Conservation (phyloP, 2,329 filamentous ascomycete genomes). For the Alternaria dauci region DNA sequence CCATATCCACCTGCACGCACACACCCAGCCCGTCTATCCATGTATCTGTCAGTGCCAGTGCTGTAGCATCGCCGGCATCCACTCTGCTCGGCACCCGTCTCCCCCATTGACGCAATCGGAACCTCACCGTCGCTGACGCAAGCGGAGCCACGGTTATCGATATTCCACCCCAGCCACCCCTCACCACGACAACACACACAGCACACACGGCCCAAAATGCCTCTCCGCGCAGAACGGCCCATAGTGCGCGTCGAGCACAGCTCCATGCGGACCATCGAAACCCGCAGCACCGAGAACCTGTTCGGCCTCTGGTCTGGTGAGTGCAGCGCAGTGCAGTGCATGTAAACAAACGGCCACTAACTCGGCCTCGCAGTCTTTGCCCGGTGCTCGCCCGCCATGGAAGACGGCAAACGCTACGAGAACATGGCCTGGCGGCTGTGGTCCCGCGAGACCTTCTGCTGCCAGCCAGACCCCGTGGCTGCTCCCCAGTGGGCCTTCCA, state of each 20-base stretch:
- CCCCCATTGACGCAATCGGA: constrained; percentile 33
- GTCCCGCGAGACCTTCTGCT: constrained; percentile 93
- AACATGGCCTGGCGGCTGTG: constrained; percentile 95
- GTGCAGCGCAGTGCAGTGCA: constrained; percentile 48
- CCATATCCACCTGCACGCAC: neutral
- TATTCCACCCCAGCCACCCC: constrained; percentile 4
- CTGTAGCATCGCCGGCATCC: constrained; percentile 34
- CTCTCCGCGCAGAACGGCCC: constrained; percentile 80
- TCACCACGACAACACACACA: neutral
- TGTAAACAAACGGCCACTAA: constrained; percentile 28
- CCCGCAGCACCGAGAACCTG: constrained; percentile 87
- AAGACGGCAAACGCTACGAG: constrained; percentile 89
- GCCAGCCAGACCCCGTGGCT: constrained; percentile 65
- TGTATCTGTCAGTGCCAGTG: constrained; percentile 27
- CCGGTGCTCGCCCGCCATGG: constrained; percentile 90
- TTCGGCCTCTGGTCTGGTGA: constrained; percentile 97
- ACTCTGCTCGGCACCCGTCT: constrained; percentile 27
- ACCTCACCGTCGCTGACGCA: constrained; percentile 17
- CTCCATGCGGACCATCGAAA: constrained; percentile 94
- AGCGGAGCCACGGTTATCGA: constrained; percentile 14
- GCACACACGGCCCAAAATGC: constrained; percentile 66
- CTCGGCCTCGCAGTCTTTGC: constrained; percentile 75
- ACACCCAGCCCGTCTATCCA: constrained; percentile 17
- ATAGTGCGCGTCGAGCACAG: constrained; percentile 91
- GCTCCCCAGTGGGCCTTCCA: constrained; percentile 47